These are phyloP conservation scores for Ramaria sp. DNA, from an alignment of 768 basidiomycete species.

Conservation along the genomic window DNA sequence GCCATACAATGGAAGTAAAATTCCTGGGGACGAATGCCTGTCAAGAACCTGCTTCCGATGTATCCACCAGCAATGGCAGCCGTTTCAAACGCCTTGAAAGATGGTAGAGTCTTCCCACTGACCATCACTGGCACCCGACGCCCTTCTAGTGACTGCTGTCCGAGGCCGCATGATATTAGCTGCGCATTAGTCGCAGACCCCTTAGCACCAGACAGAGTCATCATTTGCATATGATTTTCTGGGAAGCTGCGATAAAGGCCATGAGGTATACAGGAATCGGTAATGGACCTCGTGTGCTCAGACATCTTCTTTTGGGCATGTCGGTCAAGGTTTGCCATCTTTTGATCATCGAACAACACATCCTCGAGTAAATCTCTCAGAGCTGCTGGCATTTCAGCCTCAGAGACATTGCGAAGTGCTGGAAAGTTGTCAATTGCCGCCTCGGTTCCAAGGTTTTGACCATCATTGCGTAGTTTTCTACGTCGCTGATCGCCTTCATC, in stretches of 20 bases:
- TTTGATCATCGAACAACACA: constrained; percentile 87
- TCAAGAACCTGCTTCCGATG: constrained; percentile 96
- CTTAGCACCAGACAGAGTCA: constrained; percentile 97
- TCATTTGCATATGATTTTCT: constrained; percentile 97
- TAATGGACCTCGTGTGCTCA: constrained; percentile 82
- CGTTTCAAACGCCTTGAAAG: constrained; percentile 97
- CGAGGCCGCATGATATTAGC: constrained; percentile 95
- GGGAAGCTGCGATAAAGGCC: constrained; percentile 91
- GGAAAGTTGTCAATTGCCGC: constrained; percentile 89
- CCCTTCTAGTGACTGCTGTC: constrained; percentile 96
- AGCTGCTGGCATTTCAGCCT: constrained; percentile 42
- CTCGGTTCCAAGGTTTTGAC: constrained; percentile 65
- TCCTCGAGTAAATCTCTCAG: constrained; percentile 73
- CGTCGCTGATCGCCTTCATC: constrained; percentile 66
- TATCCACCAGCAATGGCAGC: constrained; percentile 96
- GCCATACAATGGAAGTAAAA: constrained; percentile 99
- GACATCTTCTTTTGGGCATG: constrained; percentile 80
- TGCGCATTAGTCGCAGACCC: constrained; percentile 95
- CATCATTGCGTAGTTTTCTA: constrained; percentile 52
- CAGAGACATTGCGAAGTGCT: constrained; percentile 42
- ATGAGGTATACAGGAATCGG: constrained; percentile 76
- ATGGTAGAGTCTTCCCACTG: constrained; percentile 95
- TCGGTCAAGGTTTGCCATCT: constrained; percentile 95
- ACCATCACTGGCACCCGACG: constrained; percentile 99
- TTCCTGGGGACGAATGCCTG: constrained; percentile 95